Percentiles rank a stretch among this genome's conserved stretches.
Evolutionary conservation across 2,329 filamentous ascomycete genomes (phyloP).

Genomic region (Teratosphaeriaceae sp.): DNA sequence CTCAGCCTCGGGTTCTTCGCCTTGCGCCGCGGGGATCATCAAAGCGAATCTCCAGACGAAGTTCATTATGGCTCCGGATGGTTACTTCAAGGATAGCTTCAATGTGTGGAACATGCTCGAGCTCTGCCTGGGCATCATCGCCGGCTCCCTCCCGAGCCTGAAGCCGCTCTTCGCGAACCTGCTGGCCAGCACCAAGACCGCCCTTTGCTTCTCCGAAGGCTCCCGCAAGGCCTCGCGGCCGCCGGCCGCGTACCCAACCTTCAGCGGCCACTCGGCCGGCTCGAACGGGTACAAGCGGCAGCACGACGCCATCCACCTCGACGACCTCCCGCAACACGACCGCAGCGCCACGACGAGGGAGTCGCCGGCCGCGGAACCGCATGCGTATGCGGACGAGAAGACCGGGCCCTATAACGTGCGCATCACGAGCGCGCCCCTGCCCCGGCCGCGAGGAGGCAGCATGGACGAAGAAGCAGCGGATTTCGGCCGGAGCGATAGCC

Average conservation of each 20-base stretch:
- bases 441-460: background rate
- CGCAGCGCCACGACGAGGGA: background rate
- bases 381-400: background rate
- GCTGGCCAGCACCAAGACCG: slow-evolving; percentile 10
- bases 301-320: background rate
- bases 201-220: background rate
- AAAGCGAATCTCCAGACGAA: slow-evolving; percentile 35
- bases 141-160: slow-evolving; percentile 5
- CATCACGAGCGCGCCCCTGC: slow-evolving; percentile 3
- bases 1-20: slow-evolving; percentile 37
- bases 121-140: slow-evolving; percentile 32
- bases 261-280: background rate
- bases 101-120: slow-evolving; percentile 42
- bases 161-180: slow-evolving; percentile 16
- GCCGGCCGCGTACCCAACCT: background rate
- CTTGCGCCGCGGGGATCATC: slow-evolving; percentile 36
- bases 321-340: background rate
- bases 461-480: background rate
- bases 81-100: slow-evolving; percentile 33
- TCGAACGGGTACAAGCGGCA: background rate
- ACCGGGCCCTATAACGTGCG: slow-evolving; percentile 6
- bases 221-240: background rate
- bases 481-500: slow-evolving; percentile 2
- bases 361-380: too few relatives aligned
- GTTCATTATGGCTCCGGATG: slow-evolving; percentile 31